These are phyloP conservation scores for Kurtzmaniella quercitrusa DNA, from an alignment of 1,139 yeast species.

Conservation along the genomic window DNA sequence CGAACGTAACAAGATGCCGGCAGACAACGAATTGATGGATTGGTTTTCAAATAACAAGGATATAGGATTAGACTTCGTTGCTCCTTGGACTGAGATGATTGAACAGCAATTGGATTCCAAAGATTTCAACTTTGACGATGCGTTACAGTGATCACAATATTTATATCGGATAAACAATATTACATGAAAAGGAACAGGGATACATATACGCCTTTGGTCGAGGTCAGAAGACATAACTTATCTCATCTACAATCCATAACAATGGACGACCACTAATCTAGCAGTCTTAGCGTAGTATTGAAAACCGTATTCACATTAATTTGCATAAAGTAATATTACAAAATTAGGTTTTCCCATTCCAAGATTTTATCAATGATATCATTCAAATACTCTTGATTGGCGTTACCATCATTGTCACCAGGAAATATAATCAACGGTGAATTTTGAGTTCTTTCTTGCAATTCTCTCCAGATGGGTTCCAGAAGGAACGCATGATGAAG, in stretches of 20 bases:
- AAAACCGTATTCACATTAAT: neutral
- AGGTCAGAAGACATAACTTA: neutral
- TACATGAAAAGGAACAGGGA: no score
- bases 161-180: no score
- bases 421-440: conserved; percentile 4
- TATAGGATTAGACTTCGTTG: conserved; percentile 82
- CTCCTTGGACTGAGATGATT: conserved; percentile 83
- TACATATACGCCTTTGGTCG: no score
- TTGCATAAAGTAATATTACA: neutral
- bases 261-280: neutral
- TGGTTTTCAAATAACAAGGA: conserved; percentile 65
- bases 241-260: neutral
- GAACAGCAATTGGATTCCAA: conserved; percentile 53
- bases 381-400: conserved; percentile 10
- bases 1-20: neutral
- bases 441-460: conserved; percentile 6
- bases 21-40: conserved; percentile 49
- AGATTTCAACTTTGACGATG: conserved; percentile 30
- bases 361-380: conserved; percentile 22
- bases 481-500: conserved; percentile 5
- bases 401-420: neutral
- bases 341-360: conserved; percentile 16
- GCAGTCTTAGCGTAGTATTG: neutral
- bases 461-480: conserved; percentile 8
- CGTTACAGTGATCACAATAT: conserved; percentile 8